A percentile compares a stretch with the other conserved stretches of the same genome.
Conservation (phyloP, 768 basidiomycete species). For the Suillus sp. region DNA sequence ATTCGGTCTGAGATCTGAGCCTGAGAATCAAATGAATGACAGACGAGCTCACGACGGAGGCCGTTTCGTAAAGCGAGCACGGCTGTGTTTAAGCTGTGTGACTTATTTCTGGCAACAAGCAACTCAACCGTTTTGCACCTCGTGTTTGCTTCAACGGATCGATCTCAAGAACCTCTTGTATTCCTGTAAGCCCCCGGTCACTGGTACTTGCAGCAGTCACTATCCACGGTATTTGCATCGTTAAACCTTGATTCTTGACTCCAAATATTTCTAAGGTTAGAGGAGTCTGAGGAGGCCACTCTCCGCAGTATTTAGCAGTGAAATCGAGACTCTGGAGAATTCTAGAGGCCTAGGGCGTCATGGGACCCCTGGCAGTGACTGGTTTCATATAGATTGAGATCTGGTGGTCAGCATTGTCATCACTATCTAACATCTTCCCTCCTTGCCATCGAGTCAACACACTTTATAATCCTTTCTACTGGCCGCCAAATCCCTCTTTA, state of each 20-base stretch:
- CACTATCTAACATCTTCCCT: slow-evolving; percentile 20
- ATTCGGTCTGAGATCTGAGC: slow-evolving; percentile 11
- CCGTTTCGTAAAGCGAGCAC: slow-evolving; percentile 1
- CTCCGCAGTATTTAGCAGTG: neutral
- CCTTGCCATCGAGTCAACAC: slow-evolving; percentile 17
- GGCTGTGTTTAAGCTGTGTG: neutral
- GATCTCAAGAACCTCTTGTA: neutral
- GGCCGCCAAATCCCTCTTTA: neutral
- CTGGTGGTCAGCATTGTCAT: slow-evolving; percentile 3
- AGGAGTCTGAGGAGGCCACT: neutral
- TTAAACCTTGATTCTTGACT: neutral
- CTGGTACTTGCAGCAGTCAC: neutral
- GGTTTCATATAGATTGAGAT: slow-evolving; percentile 3
- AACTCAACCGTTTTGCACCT: neutral
- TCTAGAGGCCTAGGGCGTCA: neutral
- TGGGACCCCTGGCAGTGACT: slow-evolving; percentile 5
- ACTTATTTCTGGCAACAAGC: slow-evolving; percentile 7
- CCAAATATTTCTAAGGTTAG: neutral
- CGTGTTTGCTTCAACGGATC: slow-evolving; percentile 1
- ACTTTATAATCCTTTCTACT: neutral
- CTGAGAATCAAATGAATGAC: slow-evolving; percentile 17
- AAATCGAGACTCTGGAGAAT: neutral
- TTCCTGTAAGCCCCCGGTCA: slow-evolving; percentile 4
- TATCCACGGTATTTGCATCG: neutral
- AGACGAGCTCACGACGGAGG: neutral